These are phyloP conservation scores for Thraustochytrium striatum DNA, from an alignment of 352 stramenopile species.

Conservation along the genomic window DNA sequence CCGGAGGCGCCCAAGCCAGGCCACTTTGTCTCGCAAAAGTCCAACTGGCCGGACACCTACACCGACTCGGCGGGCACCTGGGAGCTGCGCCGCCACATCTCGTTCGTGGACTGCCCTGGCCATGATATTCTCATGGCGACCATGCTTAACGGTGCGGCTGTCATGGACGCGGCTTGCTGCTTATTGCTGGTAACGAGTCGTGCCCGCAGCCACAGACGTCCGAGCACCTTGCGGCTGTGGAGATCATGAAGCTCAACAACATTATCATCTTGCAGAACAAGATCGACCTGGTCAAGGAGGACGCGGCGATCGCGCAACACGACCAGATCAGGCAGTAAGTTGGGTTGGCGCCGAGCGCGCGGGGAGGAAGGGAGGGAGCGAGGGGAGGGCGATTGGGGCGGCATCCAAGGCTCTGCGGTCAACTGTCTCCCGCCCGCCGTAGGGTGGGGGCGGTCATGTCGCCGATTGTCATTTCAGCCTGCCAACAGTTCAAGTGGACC, in stretches of 20 bases:
- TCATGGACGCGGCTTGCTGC: constrained; percentile 99
- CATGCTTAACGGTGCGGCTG: constrained; percentile 99
- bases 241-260: constrained; percentile 99
- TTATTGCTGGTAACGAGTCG: constrained; percentile 95
- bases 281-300: constrained; percentile 99
- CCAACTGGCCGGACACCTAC: constrained; percentile 46
- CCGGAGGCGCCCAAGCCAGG: constrained; percentile 49
- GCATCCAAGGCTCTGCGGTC: too few relatives aligned
- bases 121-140: constrained; percentile 99
- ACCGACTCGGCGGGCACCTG: constrained; percentile 62
- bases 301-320: constrained; percentile 93
- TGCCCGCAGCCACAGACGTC: constrained; percentile 99
- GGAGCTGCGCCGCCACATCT: constrained; percentile 86
- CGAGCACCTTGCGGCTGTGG: constrained; percentile 98
- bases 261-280: constrained; percentile 99
- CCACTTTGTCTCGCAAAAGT: constrained; percentile 50
- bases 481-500: too few relatives aligned
- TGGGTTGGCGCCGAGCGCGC: not conserved
- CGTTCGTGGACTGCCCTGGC: constrained; percentile 99
- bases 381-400: too few relatives aligned
- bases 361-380: not conserved
- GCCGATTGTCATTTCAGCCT: too few relatives aligned
- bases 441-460: too few relatives aligned
- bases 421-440: too few relatives aligned
- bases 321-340: constrained; percentile 67